Conservation (phyloP, 2,329 filamentous ascomycete species). For the Clarireedia hainanense region DNA sequence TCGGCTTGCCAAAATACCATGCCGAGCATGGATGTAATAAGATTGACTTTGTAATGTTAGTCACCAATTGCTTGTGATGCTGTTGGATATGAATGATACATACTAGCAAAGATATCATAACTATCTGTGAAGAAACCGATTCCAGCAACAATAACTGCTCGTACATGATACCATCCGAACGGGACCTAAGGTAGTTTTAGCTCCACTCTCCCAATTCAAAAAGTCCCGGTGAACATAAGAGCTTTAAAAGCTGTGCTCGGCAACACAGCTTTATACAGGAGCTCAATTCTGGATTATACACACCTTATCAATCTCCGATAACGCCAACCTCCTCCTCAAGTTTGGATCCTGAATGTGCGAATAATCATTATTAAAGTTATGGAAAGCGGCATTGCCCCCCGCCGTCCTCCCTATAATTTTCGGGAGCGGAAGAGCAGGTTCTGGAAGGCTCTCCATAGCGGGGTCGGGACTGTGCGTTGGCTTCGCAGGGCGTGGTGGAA, state of each 20-base stretch:
- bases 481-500: too few species aligned
- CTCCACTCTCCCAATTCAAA: not conserved
- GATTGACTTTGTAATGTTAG: slow-evolving; percentile 40
- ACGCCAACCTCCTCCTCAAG: slow-evolving; percentile 63
- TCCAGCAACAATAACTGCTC: slow-evolving; percentile 67
- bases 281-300: slow-evolving; percentile 41
- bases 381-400: slow-evolving; percentile 61
- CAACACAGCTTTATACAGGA: not conserved
- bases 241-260: not conserved
- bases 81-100: not conserved
- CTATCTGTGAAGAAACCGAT: slow-evolving; percentile 80
- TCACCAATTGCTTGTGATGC: not conserved
- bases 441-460: slow-evolving; percentile 20
- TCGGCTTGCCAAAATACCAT: slow-evolving; percentile 65
- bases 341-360: slow-evolving; percentile 64
- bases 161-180: slow-evolving; percentile 68
- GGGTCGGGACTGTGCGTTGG: not conserved
- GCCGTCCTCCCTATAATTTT: slow-evolving; percentile 33
- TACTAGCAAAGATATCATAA: slow-evolving; percentile 69
- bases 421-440: slow-evolving; percentile 17
- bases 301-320: slow-evolving; percentile 47
- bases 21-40: slow-evolving; percentile 64
- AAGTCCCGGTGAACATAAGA: not conserved
- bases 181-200: slow-evolving; percentile 37
- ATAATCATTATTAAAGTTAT: slow-evolving; percentile 52